A percentile compares a stretch with the other conserved stretches of the same genome.
Evolutionary conservation across 495 filamentous ascomycete species (phyloP).

Genomic region (Xylona heveae): DNA sequence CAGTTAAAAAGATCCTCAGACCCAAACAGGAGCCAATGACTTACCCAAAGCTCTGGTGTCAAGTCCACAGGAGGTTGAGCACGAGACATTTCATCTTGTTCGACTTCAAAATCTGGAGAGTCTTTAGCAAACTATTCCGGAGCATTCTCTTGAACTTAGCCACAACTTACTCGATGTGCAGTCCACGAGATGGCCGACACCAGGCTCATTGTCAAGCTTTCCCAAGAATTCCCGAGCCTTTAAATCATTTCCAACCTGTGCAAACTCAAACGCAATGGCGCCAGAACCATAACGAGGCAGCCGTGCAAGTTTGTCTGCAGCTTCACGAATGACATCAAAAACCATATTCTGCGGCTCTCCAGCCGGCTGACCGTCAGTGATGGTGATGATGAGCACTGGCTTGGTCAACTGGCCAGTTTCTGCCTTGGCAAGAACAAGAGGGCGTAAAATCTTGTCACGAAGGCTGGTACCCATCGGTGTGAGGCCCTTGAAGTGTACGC

Average conservation of each 20-base stretch:
- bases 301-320: slow-evolving; percentile 21
- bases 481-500: slow-evolving; percentile 40
- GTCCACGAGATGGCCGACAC: slow-evolving; percentile 40
- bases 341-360: slow-evolving; percentile 29
- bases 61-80: slow-evolving; percentile 32
- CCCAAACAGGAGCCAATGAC: slow-evolving; percentile 3
- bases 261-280: slow-evolving; percentile 47
- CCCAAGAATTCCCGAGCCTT: slow-evolving; percentile 41
- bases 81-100: slow-evolving; percentile 39
- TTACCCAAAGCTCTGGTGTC: slow-evolving; percentile 44
- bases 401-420: slow-evolving; percentile 30
- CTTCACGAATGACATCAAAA: slow-evolving; percentile 27
- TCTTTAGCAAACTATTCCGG: slow-evolving; percentile 4
- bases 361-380: slow-evolving; percentile 47
- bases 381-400: slow-evolving; percentile 45
- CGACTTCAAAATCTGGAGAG: slow-evolving; percentile 16
- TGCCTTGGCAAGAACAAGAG: slow-evolving; percentile 30
- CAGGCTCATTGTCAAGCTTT: slow-evolving; percentile 39
- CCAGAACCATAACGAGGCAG: slow-evolving; percentile 24
- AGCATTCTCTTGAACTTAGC: neutral
- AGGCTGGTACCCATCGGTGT: slow-evolving; percentile 46
- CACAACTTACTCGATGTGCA: slow-evolving; percentile 46
- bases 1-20: slow-evolving; percentile 1
- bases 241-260: slow-evolving; percentile 50
- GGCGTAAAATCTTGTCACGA: slow-evolving; percentile 38